Conservation (phyloP, 2,329 filamentous ascomycete species). For the Ophidiomyces ophidiicola region DNA sequence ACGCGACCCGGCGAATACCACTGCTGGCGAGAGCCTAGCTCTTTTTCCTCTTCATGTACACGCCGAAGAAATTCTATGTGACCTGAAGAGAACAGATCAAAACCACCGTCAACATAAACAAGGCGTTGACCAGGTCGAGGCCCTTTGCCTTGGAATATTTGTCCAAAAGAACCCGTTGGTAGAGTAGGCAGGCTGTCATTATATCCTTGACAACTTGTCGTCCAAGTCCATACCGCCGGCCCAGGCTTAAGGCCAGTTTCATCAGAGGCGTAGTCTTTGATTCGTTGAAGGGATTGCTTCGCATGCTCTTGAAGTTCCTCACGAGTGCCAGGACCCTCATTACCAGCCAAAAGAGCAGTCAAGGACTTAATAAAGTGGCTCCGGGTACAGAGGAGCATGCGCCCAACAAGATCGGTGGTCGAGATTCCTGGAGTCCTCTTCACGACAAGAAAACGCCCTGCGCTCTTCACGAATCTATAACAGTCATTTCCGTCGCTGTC, state of each 20-base stretch:
- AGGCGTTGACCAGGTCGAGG: conserved; percentile 68
- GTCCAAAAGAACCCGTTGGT: conserved; percentile 53
- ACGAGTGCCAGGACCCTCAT: conserved; percentile 58
- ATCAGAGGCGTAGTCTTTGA: conserved; percentile 78
- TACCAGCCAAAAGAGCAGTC: conserved; percentile 52
- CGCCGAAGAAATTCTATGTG: conserved; percentile 87
- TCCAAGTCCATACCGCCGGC: conserved; percentile 76
- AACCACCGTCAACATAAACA: conserved; percentile 92
- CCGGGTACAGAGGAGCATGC: conserved; percentile 93
- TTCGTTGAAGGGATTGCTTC: conserved; percentile 59
- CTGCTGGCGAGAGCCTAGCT: conserved; percentile 52
- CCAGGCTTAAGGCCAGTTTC: conserved; percentile 66
- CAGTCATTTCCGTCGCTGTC: conserved; percentile 90
- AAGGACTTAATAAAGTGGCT: conserved; percentile 84
- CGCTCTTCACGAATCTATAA: conserved; percentile 93
- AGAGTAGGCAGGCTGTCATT: conserved; percentile 34
- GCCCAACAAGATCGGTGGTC: conserved; percentile 92
- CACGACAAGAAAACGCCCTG: conserved; percentile 87
- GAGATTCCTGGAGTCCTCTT: conserved; percentile 93
- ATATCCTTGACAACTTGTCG: conserved; percentile 32
- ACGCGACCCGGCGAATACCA: conserved; percentile 61
- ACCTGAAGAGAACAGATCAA: conserved; percentile 90
- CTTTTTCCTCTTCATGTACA: conserved; percentile 62
- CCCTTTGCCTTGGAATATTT: conserved; percentile 57
- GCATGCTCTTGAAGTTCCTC: conserved; percentile 55